Base-by-base conservation (phyloP, 2,329 filamentous ascomycete species). In the Cyphellophora attinorum region DNA sequence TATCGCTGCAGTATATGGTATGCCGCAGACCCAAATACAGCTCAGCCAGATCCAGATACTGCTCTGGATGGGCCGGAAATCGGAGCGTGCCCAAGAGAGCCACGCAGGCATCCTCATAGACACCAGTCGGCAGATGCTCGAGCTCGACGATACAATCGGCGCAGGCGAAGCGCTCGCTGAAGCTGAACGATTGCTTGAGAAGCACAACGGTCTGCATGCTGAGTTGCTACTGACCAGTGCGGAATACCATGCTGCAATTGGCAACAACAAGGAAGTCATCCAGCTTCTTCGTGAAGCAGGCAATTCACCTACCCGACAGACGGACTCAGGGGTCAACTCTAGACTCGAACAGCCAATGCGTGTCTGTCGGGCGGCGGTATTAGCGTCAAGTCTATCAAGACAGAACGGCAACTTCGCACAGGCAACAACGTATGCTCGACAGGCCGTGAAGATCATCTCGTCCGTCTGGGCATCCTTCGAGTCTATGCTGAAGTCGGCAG, bases 211-310 rank as follows among this genome's bases (percentile, higher is more conserved):
- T 32, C 61, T 67, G 11, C 58, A 55, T 17, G 46, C 80, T 11
- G 63, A 66, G 19, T 81, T 81, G 54, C 72, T 86, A 44, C 60
- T 94, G 5, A 74, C 77, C 0, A 76, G 79, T 41, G 78, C 82
- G 1, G 84, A 93, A 53, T 85, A 86, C 53, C 66, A 79, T 17
- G 62, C 88, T 12, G 72, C 73, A 2, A 70, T 79, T 10, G 81
- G 80, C 6, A 75, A 77, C 32, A 60, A 73, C 11, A 68, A 77
- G 6, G 76, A 81, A 57, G 80, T 66, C 46, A 59, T 43, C 40
- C 54, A 41, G 52, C 59, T 43, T 46, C 52, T 54, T 41, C n/a
- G n/a, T n/a, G n/a, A n/a, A n/a, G n/a, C n/a, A n/a, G n/a, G n/a
- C n/a, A n/a, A n/a, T n/a, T n/a, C n/a, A n/a, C n/a, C n/a, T n/a